Base-by-base conservation (phyloP, 768 basidiomycete genomes). In the Boletales sp. region DNA sequence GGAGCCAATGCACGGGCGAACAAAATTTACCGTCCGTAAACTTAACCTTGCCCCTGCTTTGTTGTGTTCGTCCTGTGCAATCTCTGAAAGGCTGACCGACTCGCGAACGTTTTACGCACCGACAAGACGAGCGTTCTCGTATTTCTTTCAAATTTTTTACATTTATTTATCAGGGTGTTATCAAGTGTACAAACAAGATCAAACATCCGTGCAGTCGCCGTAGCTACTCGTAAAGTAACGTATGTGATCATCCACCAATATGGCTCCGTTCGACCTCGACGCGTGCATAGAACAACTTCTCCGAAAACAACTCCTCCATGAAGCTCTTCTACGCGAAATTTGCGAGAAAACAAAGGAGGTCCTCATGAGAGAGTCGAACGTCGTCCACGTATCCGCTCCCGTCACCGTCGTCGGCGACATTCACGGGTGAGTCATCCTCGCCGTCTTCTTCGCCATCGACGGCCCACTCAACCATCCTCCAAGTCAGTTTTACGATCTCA, bases 341-440 rank as follows among this genome's bases (percentile, higher is more conserved):
- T 98, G 97, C 77, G 95, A 97, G 65, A 98, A 98, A 74, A 97
- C 95, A 14, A 99, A 98, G 67, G 97, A 99, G 67, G 92, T 99
- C 0, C 84, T 99, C 50, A 98, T 98, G 97, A 78, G 93, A 54
- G 97, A 99, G 74, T 93, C 90, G 51, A 99, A 99, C 63, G 97
- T 99, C 50, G 94, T 98, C 8, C 97, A 98, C 63, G 88, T 99
- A 58, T 87, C 84, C 55, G 89, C 95, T 5, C 97, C 97, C 17
- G 93, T 98, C 32, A 99, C 97, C 1, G 97, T 99, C 27, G 97
- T 98, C 35, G 97, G 97, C 45, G 97, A 99, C 68, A 98, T 99
- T 43, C 97, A 99, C 67, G 97, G 94, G 94, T 97, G 73, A 79
- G 90, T 74, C 40, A 63, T 59, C 53, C 34, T 47, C 37, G 47